phyloP scores from a whole-genome alignment of 164 flowering plant genomes.

The Liriodendron chinense region DNA sequence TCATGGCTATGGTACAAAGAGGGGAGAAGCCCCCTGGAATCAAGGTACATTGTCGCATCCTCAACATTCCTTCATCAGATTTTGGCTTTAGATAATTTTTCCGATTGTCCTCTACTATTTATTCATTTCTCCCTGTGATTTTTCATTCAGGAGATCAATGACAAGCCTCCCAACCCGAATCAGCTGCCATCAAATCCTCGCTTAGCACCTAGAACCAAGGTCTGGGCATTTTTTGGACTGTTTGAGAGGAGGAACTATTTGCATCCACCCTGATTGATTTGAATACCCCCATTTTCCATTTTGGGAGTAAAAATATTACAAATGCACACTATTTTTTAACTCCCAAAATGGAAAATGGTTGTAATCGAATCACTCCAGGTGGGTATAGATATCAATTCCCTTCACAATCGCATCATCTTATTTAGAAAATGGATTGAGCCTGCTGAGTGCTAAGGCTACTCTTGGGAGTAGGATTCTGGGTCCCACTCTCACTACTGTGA shows the following conservation, averaged over 20 bases:
- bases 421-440: too few species aligned
- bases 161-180: constrained; percentile 88
- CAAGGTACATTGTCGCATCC: constrained; percentile 29
- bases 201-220: constrained; percentile 73
- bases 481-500: too few species aligned
- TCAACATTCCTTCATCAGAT: not conserved
- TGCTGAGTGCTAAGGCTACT: too few species aligned
- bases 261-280: not conserved
- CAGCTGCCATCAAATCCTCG: constrained; percentile 81
- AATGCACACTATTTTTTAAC: not conserved
- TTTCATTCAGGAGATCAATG: constrained; percentile 75
- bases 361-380: not conserved
- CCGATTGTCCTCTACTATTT: not conserved
- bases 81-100: not conserved
- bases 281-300: not conserved
- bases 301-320: not conserved
- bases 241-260: not conserved
- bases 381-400: not conserved
- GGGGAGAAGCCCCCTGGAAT: constrained; percentile 86
- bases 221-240: constrained; percentile 11
- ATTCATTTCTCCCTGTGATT: constrained; percentile 1
- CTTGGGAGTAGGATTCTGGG: too few species aligned
- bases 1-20: constrained; percentile 85
- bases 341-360: not conserved
- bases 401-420: not conserved